A percentile compares a stretch with the other conserved stretches of the same genome.
These are phyloP conservation scores for Elaeis guineensis DNA, from an alignment of 176 grass and related monocot species.

Conservation along the genomic window DNA sequence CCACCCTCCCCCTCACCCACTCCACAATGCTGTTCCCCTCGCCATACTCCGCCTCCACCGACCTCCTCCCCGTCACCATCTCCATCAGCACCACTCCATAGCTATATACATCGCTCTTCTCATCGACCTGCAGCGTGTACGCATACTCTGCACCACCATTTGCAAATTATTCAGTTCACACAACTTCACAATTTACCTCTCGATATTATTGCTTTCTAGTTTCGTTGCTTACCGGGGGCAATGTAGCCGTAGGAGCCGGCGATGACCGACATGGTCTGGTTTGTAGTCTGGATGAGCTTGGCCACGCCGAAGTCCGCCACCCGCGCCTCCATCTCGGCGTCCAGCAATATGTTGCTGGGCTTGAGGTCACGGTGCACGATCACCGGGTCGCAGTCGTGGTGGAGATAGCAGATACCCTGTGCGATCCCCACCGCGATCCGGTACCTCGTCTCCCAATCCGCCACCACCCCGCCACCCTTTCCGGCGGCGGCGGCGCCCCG, in stretches of 20 bases:
- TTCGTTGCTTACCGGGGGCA: constrained; percentile 39
- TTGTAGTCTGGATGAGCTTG: constrained; percentile 47
- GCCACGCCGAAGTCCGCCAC: constrained; percentile 90
- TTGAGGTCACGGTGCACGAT: constrained; percentile 92
- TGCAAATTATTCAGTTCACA: too few relatives aligned
- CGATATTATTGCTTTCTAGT: too few relatives aligned
- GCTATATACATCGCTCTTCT: constrained; percentile 92
- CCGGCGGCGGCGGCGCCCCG: background rate
- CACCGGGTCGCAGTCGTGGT: constrained; percentile 70
- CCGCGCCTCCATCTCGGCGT: constrained; percentile 70
- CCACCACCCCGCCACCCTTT: background rate
- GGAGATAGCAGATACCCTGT: constrained; percentile 85
- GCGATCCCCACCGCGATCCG: constrained; percentile 68
- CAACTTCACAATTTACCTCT: too few relatives aligned
- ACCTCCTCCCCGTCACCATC: constrained; percentile 54
- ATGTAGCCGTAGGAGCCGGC: constrained; percentile 92
- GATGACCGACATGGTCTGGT: constrained; percentile 66
- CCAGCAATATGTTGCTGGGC: constrained; percentile 92
- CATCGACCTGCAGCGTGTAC: constrained; percentile 66
- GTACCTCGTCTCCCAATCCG: constrained; percentile 60
- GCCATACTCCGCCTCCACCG: constrained; percentile 77
- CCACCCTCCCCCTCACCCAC: constrained; percentile 46
- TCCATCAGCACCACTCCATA: constrained; percentile 80
- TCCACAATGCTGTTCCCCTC: constrained; percentile 88
- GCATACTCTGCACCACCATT: constrained; percentile 49